Base-by-base conservation (phyloP, 176 grass and related monocot species). In the Paspalum notatum region DNA sequence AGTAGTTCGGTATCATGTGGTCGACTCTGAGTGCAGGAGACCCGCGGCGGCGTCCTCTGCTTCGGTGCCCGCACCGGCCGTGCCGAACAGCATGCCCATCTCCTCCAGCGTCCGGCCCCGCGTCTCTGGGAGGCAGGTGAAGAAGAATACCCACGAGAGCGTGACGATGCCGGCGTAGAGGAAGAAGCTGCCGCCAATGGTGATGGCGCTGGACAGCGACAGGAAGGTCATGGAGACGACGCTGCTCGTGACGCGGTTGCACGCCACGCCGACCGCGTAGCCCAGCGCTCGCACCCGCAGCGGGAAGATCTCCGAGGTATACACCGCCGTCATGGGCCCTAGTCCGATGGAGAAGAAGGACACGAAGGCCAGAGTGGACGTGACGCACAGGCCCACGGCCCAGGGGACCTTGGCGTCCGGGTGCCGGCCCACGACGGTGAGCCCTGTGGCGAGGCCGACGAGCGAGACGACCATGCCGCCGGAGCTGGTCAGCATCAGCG, bases 111-210 rank as follows among this genome's bases (percentile, higher is more conserved):
- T 86, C 50, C 72, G 67, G 5, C 88, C 85, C 17, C 89, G 88
- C 42, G 89, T 91, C 71, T 94, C 85, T 3, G 86, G 86, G 13
- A 94, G 86, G 53, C 11, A 81, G 8, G 68, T 66, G 85, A 71
- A 91, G 89, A 89, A 94, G 74, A 94, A 94, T 25, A 85, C 70
- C 64, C 74, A 89, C 17, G 85, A 72, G 38, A 74, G 32, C 4
- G 37, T 14, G 6, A 66, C 75, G 54, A 91, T 27, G 66, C 88
- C 91, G 16, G 85, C 82, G 78, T 94, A 94, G 77, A 91, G 62
- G 67, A 90, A 94, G 91, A 94, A 94, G 77, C 79, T 91, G 20
- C 88, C 91, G 6, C 87, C 88, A 56, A 94, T 88, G 7, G 88
- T 91, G 80, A 94, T 86, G 22, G 85, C 85, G 22, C 79, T 82